Evolutionary conservation across 257 asterid genomes (phyloP).

Genomic region (Solanum raphanifolium): DNA sequence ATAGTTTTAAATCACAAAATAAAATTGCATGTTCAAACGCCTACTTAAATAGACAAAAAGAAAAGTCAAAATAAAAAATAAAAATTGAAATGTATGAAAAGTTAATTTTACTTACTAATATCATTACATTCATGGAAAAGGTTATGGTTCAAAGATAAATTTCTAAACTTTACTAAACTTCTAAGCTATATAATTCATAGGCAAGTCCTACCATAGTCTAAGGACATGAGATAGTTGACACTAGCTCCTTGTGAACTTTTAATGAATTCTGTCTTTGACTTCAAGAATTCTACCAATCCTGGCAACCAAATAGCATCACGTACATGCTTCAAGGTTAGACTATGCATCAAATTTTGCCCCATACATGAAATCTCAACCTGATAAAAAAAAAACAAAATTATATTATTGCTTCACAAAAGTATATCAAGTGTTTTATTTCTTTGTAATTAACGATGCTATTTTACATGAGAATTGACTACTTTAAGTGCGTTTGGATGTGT

Average conservation of each 20-base stretch:
- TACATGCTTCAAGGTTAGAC: conserved; percentile 1
- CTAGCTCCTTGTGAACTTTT: background rate
- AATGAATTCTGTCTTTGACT: background rate
- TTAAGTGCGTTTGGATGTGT: background rate
- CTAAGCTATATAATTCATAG: background rate
- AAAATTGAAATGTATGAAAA: background rate
- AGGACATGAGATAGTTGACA: conserved; percentile 3
- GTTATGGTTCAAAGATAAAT: background rate
- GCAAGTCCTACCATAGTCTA: conserved; percentile 2
- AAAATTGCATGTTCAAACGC: no score
- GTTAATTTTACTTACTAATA: background rate
- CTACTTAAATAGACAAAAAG: background rate
- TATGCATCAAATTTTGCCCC: conserved; percentile 12
- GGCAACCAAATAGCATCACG: conserved; percentile 18
- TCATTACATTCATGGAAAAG: background rate
- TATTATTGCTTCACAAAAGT: background rate
- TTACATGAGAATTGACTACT: background rate
- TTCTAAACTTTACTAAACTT: background rate
- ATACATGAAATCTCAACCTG: conserved; percentile 20
- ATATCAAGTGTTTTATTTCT: background rate
- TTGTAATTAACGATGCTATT: background rate
- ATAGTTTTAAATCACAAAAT: no score
- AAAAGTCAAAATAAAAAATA: background rate
- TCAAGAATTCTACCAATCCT: background rate
- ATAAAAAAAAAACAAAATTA: background rate